Conservation (phyloP, 805 yeast genomes). For the Hanseniaspora mollemarum region DNA sequence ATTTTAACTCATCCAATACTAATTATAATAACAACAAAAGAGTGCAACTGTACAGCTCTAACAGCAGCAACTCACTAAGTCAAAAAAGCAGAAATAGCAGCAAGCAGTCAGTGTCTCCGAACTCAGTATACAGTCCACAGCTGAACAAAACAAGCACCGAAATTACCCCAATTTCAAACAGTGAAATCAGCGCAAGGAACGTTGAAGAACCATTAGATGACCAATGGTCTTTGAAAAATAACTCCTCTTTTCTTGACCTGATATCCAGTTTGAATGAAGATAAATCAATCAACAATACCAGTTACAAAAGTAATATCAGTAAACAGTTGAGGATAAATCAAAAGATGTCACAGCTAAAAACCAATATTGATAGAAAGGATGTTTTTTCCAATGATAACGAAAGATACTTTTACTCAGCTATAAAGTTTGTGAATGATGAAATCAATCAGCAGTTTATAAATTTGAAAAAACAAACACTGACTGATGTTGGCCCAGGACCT, state of each 20-base stretch:
- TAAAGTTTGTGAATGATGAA: constrained; percentile 11
- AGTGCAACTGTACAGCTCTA: not conserved
- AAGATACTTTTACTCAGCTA: constrained; percentile 9
- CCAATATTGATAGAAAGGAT: not conserved
- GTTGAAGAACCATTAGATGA: not conserved
- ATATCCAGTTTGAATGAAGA: not conserved
- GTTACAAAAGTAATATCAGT: not conserved
- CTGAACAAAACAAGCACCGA: not conserved
- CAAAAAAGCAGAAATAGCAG: not conserved
- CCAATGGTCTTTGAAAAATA: not conserved
- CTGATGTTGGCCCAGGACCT: not conserved
- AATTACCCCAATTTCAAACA: not conserved
- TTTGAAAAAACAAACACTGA: not conserved
- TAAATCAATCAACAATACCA: not conserved
- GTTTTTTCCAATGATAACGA: not conserved
- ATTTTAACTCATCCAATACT: not conserved
- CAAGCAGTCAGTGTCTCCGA: constrained; percentile 5
- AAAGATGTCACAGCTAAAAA: constrained; percentile 2
- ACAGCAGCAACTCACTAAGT: not conserved
- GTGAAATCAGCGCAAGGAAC: not conserved
- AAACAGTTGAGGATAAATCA: constrained; percentile 12
- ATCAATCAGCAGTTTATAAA: constrained; percentile 9
- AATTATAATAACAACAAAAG: not conserved
- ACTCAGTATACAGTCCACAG: not conserved
- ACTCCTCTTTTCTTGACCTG: not conserved